Percentiles rank a stretch among this genome's conserved stretches.
These are phyloP conservation scores for Parachaetomium inaequale DNA, from an alignment of 495 filamentous ascomycete species.

Conservation along the genomic window DNA sequence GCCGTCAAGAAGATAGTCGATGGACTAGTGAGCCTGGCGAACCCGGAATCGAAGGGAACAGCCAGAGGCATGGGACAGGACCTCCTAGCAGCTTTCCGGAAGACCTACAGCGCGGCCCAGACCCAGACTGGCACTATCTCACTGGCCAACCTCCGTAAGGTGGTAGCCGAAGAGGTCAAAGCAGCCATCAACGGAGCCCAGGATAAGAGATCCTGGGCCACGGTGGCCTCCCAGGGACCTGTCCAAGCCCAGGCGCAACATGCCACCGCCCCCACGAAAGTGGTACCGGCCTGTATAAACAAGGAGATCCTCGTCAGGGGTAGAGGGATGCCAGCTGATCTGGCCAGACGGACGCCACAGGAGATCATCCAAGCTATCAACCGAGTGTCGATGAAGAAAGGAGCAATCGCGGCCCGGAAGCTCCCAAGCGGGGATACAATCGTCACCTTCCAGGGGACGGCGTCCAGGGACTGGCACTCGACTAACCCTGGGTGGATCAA, in stretches of 20 bases:
- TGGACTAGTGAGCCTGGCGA: neutral
- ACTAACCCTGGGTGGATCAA: neutral
- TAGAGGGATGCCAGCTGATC: neutral
- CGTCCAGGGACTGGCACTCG: neutral
- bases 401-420: neutral
- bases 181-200: neutral
- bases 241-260: neutral
- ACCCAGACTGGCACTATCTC: neutral
- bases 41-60: neutral
- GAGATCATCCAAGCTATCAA: neutral
- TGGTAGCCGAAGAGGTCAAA: no score
- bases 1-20: neutral
- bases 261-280: neutral
- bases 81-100: neutral
- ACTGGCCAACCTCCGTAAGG: neutral
- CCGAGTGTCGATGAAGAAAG: neutral
- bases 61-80: neutral
- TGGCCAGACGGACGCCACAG: neutral
- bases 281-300: neutral
- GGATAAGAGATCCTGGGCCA: neutral
- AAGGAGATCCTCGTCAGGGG: neutral
- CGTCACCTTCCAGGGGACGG: neutral
- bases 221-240: neutral
- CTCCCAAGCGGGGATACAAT: neutral
- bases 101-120: neutral